Conservation (phyloP, 2,329 filamentous ascomycete genomes). For the Orbilia brochopaga region DNA sequence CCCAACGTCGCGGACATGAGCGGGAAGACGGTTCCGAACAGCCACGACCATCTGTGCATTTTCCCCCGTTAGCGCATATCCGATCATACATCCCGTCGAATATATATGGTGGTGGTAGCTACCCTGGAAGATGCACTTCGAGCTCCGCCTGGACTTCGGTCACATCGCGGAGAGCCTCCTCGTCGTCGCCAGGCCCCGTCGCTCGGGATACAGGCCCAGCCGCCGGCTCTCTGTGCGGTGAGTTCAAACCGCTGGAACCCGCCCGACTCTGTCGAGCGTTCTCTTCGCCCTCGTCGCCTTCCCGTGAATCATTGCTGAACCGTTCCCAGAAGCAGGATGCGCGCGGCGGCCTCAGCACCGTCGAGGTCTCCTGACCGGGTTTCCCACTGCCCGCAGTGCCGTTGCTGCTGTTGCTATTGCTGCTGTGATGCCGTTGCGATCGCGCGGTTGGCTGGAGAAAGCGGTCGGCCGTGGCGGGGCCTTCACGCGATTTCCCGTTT, state of each 20-base stretch:
- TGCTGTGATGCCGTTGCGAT: conserved; percentile 16
- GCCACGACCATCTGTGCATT: conserved; percentile 17
- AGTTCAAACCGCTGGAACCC: conserved; percentile 23
- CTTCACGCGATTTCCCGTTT: conserved; percentile 3
- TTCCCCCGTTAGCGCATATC: neutral
- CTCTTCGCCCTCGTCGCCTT: conserved; percentile 30
- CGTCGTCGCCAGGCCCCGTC: conserved; percentile 19
- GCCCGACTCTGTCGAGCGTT: conserved; percentile 18
- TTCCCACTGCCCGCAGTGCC: conserved; percentile 1
- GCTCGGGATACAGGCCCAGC: conserved; percentile 6
- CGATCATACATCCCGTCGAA: neutral
- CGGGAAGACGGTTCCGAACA: conserved; percentile 64
- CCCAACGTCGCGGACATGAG: conserved; percentile 83
- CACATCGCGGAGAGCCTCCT: conserved; percentile 29
- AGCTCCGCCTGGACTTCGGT: conserved; percentile 24
- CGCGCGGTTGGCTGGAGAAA: conserved; percentile 21
- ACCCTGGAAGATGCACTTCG: conserved; percentile 40
- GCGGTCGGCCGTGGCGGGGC: conserved; percentile 8
- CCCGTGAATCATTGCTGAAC: conserved; percentile 38
- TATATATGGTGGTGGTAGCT: conserved; percentile 1
- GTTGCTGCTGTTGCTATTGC: conserved; percentile 14
- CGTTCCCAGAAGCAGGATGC: conserved; percentile 47
- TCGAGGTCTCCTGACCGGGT: conserved; percentile 10
- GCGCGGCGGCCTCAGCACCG: conserved; percentile 6
- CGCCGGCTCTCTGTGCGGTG: conserved; percentile 37